Evolutionary conservation across 2,329 filamentous ascomycete species (phyloP).

Genomic region (Fusarium coffeatum): DNA sequence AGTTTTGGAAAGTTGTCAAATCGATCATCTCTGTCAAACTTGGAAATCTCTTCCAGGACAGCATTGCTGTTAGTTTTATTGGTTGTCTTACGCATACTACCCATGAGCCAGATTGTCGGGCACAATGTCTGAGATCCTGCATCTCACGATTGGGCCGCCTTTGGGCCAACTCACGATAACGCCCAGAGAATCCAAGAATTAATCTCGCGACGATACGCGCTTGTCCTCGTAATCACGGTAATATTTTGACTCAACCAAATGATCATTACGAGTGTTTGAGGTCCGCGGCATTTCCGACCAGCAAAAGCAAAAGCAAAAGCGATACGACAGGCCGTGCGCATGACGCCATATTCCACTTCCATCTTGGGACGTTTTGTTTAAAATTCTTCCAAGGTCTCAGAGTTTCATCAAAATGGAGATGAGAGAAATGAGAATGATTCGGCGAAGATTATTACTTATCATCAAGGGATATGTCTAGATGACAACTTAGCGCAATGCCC

Average conservation of each 20-base stretch:
- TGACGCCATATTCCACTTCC: not conserved
- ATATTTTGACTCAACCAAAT: not conserved
- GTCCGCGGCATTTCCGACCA: not conserved
- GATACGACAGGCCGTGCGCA: not conserved
- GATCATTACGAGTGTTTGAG: not conserved
- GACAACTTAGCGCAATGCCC: no score
- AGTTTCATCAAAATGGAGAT: not conserved
- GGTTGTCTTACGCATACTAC: not conserved
- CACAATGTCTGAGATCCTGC: not conserved
- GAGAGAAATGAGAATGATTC: not conserved
- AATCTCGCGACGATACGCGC: not conserved
- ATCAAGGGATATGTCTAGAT: not conserved
- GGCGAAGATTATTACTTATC: not conserved
- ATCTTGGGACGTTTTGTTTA: not conserved
- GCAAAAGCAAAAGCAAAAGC: not conserved
- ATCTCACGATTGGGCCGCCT: not conserved
- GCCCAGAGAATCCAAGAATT: not conserved
- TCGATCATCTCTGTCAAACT: not conserved
- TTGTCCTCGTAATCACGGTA: not conserved
- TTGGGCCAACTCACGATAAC: no score
- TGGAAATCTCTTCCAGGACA: not conserved
- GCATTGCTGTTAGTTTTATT: no score
- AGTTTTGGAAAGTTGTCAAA: not conserved
- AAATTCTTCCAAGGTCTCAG: not conserved
- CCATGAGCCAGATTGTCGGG: not conserved